These are phyloP conservation scores for Podospora pseudoanserina DNA, from an alignment of 495 filamentous ascomycete species.

Conservation along the genomic window DNA sequence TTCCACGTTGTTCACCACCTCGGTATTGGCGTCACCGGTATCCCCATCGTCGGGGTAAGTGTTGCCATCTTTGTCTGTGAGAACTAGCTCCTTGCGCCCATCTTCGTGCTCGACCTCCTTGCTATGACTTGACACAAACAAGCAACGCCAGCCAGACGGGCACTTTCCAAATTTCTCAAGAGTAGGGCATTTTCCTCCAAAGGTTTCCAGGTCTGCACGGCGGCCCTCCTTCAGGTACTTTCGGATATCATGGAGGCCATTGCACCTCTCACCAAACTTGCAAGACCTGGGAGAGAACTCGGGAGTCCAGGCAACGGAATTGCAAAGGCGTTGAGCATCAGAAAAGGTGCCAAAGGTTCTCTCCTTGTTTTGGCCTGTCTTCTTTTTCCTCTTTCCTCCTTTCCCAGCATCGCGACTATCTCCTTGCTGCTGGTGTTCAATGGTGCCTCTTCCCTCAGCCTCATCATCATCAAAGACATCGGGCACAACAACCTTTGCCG, in stretches of 20 bases:
- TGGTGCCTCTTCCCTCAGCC: conserved; percentile 56
- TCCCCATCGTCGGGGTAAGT: conserved; percentile 14
- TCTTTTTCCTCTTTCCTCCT: conserved; percentile 52
- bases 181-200: conserved; percentile 73
- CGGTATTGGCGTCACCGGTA: conserved; percentile 37
- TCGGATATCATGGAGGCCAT: conserved; percentile 74
- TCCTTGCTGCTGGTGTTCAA: conserved; percentile 38
- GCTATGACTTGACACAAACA: conserved; percentile 78
- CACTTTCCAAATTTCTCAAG: conserved; percentile 75
- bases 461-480: conserved; percentile 60
- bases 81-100: conserved; percentile 74
- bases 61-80: conserved; percentile 41
- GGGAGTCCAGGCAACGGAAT: conserved; percentile 56
- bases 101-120: conserved; percentile 68
- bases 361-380: conserved; percentile 79
- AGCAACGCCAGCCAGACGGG: conserved; percentile 84
- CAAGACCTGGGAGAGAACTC: conserved; percentile 77
- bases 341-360: conserved; percentile 78
- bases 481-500: conserved; percentile 3
- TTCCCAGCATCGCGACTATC: conserved; percentile 29
- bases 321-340: conserved; percentile 76
- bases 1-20: conserved; percentile 70
- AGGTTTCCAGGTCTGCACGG: conserved; percentile 68
- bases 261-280: conserved; percentile 71
- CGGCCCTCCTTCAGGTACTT: conserved; percentile 81